Conservation (phyloP, 768 basidiomycete genomes). For the Sporobolomyces pararoseus region DNA sequence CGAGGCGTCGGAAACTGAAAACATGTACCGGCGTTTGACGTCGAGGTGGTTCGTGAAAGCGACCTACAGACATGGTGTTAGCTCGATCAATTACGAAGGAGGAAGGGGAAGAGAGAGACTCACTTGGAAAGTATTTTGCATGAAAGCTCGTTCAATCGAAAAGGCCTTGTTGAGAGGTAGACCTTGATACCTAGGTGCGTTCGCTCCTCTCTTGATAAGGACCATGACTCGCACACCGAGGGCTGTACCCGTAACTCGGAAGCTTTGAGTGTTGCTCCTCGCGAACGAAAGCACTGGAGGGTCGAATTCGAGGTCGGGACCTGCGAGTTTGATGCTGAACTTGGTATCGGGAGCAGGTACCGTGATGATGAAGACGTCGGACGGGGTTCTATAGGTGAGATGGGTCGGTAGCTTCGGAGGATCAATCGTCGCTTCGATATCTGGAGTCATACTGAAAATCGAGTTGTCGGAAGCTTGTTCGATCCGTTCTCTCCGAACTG, state of each 20-base stretch:
- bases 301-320: slow-evolving; percentile 83
- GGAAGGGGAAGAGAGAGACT: background rate
- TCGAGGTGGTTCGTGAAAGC: slow-evolving; percentile 65
- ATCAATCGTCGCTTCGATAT: slow-evolving; percentile 42
- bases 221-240: slow-evolving; percentile 78
- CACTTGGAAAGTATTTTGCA: slow-evolving; percentile 87
- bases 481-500: slow-evolving; percentile 57
- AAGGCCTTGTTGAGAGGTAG: slow-evolving; percentile 74
- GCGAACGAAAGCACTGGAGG: slow-evolving; percentile 76
- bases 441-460: slow-evolving; percentile 43
- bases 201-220: slow-evolving; percentile 75
- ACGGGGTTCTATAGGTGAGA: slow-evolving; percentile 81
- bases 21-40: slow-evolving; percentile 72
- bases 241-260: slow-evolving; percentile 80
- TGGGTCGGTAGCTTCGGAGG: slow-evolving; percentile 60
- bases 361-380: slow-evolving; percentile 78
- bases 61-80: slow-evolving; percentile 47
- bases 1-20: slow-evolving; percentile 77
- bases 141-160: slow-evolving; percentile 86
- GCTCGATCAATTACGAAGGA: too few species aligned
- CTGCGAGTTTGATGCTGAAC: slow-evolving; percentile 75
- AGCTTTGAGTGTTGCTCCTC: slow-evolving; percentile 74
- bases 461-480: slow-evolving; percentile 46
- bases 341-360: slow-evolving; percentile 80
- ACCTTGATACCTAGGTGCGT: slow-evolving; percentile 75